A percentile compares a stretch with the other conserved stretches of the same genome.
Conservation (phyloP, 1,139 yeast species). For the Debaryomyces subglobosus region DNA sequence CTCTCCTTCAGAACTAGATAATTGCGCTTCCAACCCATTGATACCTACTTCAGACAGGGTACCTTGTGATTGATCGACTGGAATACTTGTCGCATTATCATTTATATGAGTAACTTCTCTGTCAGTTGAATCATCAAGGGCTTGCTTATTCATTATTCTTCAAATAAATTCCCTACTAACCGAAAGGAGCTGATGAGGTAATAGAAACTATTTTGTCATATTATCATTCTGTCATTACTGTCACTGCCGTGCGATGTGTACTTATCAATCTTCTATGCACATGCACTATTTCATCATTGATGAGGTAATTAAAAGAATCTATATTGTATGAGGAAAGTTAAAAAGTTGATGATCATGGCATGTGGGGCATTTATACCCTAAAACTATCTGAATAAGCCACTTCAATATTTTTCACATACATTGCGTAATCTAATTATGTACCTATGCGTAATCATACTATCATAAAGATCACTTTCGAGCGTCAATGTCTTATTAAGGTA, state of each 20-base stretch:
- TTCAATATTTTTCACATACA: too few relatives aligned
- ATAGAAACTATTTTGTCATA: not conserved
- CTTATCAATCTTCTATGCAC: not conserved
- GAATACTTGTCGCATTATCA: not conserved
- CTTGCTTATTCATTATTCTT: not conserved
- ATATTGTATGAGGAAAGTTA: too few relatives aligned
- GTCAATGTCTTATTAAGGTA: too few relatives aligned
- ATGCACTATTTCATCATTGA: not conserved
- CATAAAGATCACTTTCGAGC: too few relatives aligned
- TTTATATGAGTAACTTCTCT: not conserved
- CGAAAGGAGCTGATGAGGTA: too few relatives aligned
- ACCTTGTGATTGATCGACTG: not conserved
- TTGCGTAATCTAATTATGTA: too few relatives aligned
- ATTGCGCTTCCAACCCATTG: conserved; percentile 11
- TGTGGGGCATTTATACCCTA: too few relatives aligned
- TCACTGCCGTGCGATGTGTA: not conserved
- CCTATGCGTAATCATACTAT: too few relatives aligned
- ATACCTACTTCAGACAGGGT: not conserved
- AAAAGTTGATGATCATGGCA: too few relatives aligned
- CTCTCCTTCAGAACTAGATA: conserved; percentile 42
- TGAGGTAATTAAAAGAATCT: not conserved
- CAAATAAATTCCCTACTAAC: not conserved
- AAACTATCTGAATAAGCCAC: too few relatives aligned
- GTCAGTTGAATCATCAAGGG: not conserved
- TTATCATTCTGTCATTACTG: not conserved